Conservation (phyloP, 2,329 filamentous ascomycete genomes). For the Aspergillus felis region DNA sequence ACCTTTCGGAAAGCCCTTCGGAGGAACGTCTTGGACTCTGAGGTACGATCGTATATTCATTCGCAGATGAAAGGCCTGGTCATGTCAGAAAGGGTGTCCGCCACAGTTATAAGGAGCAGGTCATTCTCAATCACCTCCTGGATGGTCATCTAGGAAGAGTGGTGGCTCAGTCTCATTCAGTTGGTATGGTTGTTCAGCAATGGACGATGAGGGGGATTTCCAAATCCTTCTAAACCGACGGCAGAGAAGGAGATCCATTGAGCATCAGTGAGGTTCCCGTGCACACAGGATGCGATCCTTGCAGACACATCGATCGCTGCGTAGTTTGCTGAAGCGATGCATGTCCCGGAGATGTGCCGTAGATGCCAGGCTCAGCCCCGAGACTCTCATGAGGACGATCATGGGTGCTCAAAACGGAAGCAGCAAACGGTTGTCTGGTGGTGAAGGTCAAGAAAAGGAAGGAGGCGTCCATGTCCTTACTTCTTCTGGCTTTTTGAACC, state of each 20-base stretch:
- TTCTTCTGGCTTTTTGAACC: not conserved
- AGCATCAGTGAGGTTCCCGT: not conserved
- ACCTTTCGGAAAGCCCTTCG: slow-evolving; percentile 23
- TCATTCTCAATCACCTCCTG: slow-evolving; percentile 12
- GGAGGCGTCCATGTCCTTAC: not conserved
- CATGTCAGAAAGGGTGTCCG: not conserved
- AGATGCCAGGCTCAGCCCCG: not conserved
- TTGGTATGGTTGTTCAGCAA: slow-evolving; percentile 11
- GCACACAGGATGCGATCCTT: not conserved
- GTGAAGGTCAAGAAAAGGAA: not conserved
- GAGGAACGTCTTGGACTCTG: slow-evolving; percentile 12
- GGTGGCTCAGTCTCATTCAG: slow-evolving; percentile 1
- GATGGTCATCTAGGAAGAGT: not conserved
- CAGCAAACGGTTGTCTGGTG: not conserved
- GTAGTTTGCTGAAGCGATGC: not conserved
- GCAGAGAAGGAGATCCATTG: slow-evolving; percentile 24
- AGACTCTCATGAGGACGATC: not conserved
- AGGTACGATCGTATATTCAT: slow-evolving; percentile 4
- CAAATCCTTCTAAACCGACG: slow-evolving; percentile 21
- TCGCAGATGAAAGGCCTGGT: slow-evolving; percentile 6
- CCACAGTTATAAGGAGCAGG: not conserved
- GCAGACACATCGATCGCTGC: not conserved
- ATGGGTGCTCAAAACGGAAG: not conserved
- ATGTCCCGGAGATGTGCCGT: not conserved
- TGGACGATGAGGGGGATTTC: slow-evolving; percentile 12